Base-by-base conservation (phyloP, 164 flowering plant genomes). In the Kalanchoe fedtschenkoi region DNA sequence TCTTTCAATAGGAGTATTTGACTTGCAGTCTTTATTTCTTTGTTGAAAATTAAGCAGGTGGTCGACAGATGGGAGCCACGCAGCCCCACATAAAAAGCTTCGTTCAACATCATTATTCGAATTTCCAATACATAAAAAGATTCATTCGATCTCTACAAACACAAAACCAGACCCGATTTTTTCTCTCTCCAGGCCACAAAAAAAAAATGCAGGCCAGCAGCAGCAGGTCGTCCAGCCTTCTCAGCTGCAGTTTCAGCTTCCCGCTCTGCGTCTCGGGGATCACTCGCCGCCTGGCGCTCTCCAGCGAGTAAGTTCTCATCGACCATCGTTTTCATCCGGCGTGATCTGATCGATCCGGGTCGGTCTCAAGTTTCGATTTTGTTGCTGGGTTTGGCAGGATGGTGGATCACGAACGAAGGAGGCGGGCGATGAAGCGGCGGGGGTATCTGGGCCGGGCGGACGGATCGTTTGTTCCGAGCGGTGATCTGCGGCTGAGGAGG, bases 191-290 rank as follows among this genome's bases (percentile, higher is more conserved):
- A 44, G n/a, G 19, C 19, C 51, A 44, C 6, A n/a, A 44, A 14
- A 44, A 17, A 8, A 44, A 44, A 19, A 44, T 44, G 53, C 28
- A 44, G 53, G 6, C 22, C 2, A 44, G 53, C 24, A 44, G 53
- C 22, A n/a, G n/a, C n/a, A n/a, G n/a, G n/a, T 44, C 53, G 10
- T 44, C 22, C 24, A 44, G 24, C 53, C 53, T n/a, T n/a, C 17
- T 44, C 53, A n/a, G 24, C 53, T 44, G 53, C 53, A 44, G 9
- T 26, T 44, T 44, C 24, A 44, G 53, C 53, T 44, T 44, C 53
- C 53, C 53, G n/a, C 24, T 44, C 22, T 42, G 46, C n/a, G 22
- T 44, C 53, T 44, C 24, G 11, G 26, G 53, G 5, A 19, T n/a
- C 24, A 19, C 53, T 42, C 46, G 17, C 21, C 53, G 53, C 10